A percentile compares a stretch with the other conserved stretches of the same genome.
These are phyloP conservation scores for Purshia tridentata DNA, from an alignment of 306 rosid species.

Conservation along the genomic window DNA sequence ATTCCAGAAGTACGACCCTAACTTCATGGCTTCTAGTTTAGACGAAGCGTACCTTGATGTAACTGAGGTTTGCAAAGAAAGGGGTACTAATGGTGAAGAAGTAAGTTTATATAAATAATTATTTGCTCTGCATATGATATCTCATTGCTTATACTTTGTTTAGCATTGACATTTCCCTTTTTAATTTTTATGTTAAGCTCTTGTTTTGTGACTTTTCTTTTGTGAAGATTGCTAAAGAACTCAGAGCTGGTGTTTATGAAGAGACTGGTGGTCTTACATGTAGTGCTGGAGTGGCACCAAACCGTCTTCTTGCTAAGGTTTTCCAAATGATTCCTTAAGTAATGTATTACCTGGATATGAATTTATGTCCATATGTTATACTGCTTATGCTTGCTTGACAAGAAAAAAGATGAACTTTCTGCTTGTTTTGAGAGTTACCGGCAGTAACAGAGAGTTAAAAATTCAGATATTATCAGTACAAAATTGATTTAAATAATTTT, in stretches of 20 bases:
- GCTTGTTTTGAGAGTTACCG: neutral
- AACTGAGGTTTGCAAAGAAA: slow-evolving; percentile 76
- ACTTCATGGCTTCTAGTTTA: slow-evolving; percentile 83
- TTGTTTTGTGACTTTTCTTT: slow-evolving; percentile 17
- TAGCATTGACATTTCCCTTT: neutral
- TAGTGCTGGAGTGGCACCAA: slow-evolving; percentile 97
- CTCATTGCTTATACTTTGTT: neutral
- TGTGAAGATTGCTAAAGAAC: slow-evolving; percentile 72
- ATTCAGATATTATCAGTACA: neutral
- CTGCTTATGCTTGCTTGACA: neutral
- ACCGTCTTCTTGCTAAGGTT: slow-evolving; percentile 92
- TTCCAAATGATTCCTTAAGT: neutral
- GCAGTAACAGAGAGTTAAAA: neutral
- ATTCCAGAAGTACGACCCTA: slow-evolving; percentile 73
- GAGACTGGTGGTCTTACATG: slow-evolving; percentile 95
- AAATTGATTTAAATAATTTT: slow-evolving; percentile 16
- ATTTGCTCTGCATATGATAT: neutral
- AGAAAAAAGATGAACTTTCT: neutral
- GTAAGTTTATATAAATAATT: slow-evolving; percentile 26
- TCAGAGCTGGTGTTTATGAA: slow-evolving; percentile 63
- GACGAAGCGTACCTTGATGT: slow-evolving; percentile 96
- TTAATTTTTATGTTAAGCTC: slow-evolving; percentile 19
- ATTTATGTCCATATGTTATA: neutral
- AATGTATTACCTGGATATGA: neutral
- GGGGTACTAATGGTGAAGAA: slow-evolving; percentile 57